Percentiles rank a stretch among this genome's conserved stretches.
phyloP scores from a whole-genome alignment of 2,329 filamentous ascomycete genomes.

The Xylariaceae sp. region DNA sequence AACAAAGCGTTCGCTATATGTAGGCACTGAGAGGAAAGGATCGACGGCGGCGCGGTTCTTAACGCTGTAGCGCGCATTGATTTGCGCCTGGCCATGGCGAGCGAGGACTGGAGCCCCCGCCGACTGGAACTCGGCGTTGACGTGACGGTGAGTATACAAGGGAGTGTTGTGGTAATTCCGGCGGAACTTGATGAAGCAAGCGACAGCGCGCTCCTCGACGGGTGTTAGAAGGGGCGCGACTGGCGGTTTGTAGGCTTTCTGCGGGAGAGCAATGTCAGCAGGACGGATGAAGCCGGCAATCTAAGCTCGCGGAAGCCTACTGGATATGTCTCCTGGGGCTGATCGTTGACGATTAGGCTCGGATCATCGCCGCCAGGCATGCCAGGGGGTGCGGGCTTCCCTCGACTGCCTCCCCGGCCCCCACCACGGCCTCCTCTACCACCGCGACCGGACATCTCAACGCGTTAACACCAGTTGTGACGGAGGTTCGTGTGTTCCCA shows the following conservation, averaged over 20 bases:
- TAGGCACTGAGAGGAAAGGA: slow-evolving; percentile 56
- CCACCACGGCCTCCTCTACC: slow-evolving; percentile 49
- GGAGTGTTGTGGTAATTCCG: slow-evolving; percentile 53
- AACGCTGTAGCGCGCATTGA: slow-evolving; percentile 53
- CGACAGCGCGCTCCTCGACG: slow-evolving; percentile 46
- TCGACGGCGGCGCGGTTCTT: slow-evolving; percentile 54
- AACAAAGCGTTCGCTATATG: slow-evolving; percentile 53
- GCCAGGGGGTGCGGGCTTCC: slow-evolving; percentile 38
- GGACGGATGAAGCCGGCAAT: neutral
- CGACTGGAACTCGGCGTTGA: slow-evolving; percentile 23
- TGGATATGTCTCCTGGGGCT: slow-evolving; percentile 57
- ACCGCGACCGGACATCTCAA: slow-evolving; percentile 50
- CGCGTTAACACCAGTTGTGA: slow-evolving; percentile 5
- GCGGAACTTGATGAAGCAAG: slow-evolving; percentile 52
- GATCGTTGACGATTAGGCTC: slow-evolving; percentile 43
- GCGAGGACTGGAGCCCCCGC: slow-evolving; percentile 39
- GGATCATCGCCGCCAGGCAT: slow-evolving; percentile 55
- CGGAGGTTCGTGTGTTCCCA: neutral
- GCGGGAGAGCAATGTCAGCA: slow-evolving; percentile 4
- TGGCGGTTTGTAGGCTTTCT: slow-evolving; percentile 49
- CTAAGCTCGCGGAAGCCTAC: slow-evolving; percentile 34
- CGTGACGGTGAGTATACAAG: slow-evolving; percentile 54
- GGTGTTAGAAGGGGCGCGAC: slow-evolving; percentile 41
- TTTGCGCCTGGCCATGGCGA: slow-evolving; percentile 54
- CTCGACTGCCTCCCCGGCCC: slow-evolving; percentile 44